Conservation (phyloP, 345 rosid species). For the Melastoma malabathricum region DNA sequence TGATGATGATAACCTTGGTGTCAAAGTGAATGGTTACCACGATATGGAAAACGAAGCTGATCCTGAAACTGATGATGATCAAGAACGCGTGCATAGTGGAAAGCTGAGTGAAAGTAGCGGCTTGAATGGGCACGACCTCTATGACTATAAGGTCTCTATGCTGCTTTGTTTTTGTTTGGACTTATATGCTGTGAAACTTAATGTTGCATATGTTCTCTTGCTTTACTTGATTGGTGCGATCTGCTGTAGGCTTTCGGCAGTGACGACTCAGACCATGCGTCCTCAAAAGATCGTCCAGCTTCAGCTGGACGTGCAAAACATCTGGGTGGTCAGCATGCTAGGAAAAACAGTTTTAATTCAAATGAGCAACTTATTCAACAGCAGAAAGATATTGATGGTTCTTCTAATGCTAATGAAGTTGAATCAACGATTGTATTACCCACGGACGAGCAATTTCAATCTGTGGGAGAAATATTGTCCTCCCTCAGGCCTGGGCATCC, state of each 20-base stretch:
- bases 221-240: not conserved
- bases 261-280: constrained; percentile 71
- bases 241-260: constrained; percentile 65
- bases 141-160: constrained; percentile 65
- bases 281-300: constrained; percentile 38
- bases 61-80: constrained; percentile 69
- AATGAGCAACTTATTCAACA: constrained; percentile 43
- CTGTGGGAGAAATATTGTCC: constrained; percentile 65
- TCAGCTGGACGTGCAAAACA: constrained; percentile 30
- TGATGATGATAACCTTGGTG: constrained; percentile 70
- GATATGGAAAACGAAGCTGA: constrained; percentile 88
- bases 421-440: constrained; percentile 35
- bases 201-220: not conserved
- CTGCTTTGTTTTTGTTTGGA: constrained; percentile 29
- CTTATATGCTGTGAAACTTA: constrained; percentile 6
- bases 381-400: constrained; percentile 37
- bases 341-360: constrained; percentile 30
- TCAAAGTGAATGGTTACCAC: constrained; percentile 63
- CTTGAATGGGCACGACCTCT: constrained; percentile 71
- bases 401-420: constrained; percentile 23
- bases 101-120: constrained; percentile 90
- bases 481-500: constrained; percentile 45
- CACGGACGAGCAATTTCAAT: constrained; percentile 52
- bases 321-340: constrained; percentile 25
- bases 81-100: constrained; percentile 63